Evolutionary conservation across 1,284 basidiomycete genomes (phyloP).

Genomic region (Boletus semigastroideus): DNA sequence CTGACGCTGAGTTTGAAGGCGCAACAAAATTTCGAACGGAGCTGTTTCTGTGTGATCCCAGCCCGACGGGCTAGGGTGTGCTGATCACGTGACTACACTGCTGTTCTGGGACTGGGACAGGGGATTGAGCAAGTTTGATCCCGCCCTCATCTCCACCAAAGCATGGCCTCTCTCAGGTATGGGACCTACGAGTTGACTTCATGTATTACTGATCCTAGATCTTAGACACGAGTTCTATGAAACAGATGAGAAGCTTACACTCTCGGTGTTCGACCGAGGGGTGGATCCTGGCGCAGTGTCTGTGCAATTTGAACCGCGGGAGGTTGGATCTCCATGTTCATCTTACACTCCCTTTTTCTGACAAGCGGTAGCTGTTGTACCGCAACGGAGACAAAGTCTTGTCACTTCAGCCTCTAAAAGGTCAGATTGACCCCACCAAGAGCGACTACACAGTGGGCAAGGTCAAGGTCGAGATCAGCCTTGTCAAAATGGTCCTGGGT

Average conservation of each 20-base stretch:
- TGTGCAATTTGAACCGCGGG: conserved; percentile 62
- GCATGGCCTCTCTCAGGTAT: conserved; percentile 47
- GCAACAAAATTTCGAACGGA: no score
- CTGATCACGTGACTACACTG: conserved; percentile 26
- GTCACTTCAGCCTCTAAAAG: conserved; percentile 74
- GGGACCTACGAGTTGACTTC: background rate
- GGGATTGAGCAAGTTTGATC: background rate
- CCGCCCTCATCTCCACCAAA: background rate
- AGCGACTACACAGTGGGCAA: conserved; percentile 72
- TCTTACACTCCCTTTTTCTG: background rate
- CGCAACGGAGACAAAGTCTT: conserved; percentile 62
- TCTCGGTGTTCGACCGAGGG: conserved; percentile 80
- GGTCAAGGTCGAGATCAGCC: conserved; percentile 79
- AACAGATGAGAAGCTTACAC: conserved; percentile 68
- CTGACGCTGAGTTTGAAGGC: no score
- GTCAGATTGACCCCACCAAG: conserved; percentile 68
- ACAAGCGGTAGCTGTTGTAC: conserved; percentile 50
- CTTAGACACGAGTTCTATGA: conserved; percentile 87
- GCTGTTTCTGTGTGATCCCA: no score
- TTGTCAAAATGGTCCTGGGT: conserved; percentile 61
- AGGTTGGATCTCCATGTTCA: conserved; percentile 47
- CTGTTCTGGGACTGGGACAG: conserved; percentile 25
- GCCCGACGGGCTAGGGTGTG: no score
- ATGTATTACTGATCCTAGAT: background rate
- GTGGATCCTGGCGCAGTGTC: conserved; percentile 65